Evolutionary conservation across 257 asterid species (phyloP).

Genomic region (Thymus quinquecostatus): DNA sequence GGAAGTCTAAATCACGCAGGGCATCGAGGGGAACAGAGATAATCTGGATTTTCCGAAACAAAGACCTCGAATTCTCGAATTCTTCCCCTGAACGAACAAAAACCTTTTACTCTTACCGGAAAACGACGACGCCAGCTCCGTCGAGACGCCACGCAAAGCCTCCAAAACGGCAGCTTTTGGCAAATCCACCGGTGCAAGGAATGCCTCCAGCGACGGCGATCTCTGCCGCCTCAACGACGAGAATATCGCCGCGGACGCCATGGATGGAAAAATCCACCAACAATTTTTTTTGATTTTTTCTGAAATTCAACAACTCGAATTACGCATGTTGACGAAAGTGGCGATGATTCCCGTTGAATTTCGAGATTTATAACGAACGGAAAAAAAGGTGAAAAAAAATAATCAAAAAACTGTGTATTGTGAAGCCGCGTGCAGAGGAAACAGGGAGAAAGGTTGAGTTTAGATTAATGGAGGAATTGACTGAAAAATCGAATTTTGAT

Average conservation of each 20-base stretch:
- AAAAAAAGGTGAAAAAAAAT: not conserved
- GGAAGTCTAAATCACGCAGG: constrained; percentile 47
- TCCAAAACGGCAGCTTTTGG: constrained; percentile 59
- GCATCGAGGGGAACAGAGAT: constrained; percentile 64
- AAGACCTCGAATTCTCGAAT: constrained; percentile 46
- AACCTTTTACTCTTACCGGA: constrained; percentile 41
- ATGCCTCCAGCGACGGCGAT: constrained; percentile 81
- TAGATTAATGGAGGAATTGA: too few relatives aligned
- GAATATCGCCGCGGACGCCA: constrained; percentile 89
- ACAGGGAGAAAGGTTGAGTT: constrained; percentile 9
- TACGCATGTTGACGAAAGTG: not conserved
- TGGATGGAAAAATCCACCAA: constrained; percentile 25
- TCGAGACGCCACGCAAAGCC: constrained; percentile 49
- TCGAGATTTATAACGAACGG: not conserved
- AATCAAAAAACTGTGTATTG: constrained; percentile 26
- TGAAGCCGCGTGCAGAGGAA: constrained; percentile 62
- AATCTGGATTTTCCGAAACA: constrained; percentile 70
- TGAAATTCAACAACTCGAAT: constrained; percentile 9
- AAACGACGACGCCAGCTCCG: constrained; percentile 56
- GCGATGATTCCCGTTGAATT: constrained; percentile 1
- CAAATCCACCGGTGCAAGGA: constrained; percentile 80
- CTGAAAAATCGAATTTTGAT: too few relatives aligned
- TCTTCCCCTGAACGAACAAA: constrained; percentile 57
- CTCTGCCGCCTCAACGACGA: constrained; percentile 87
- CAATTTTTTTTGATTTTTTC: constrained; percentile 4